Evolutionary conservation across 177 flowering plant genomes (phyloP), one percentile per base, ranked within the genome.

Genomic region (Tripterygium wilfordii): DNA sequence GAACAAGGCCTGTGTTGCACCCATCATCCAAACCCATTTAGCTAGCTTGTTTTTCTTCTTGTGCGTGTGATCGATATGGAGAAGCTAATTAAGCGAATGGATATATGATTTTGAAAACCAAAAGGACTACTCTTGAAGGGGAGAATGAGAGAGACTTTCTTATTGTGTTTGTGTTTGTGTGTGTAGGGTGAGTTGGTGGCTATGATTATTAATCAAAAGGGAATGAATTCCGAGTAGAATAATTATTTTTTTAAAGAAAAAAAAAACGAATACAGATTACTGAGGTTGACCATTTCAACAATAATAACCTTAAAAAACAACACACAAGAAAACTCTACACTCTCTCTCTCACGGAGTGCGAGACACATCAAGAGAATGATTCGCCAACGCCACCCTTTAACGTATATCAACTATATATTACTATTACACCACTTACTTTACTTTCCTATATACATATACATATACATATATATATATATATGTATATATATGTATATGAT

Each of bases 281-380:
- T 60, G 45, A 71, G 77, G 70, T 77, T 80, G 78, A 79, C 80
- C 76, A 77, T 55, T 65, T 49, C 69, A 66, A 49, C 67, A 69
- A n/a, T n/a, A n/a, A n/a, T n/a, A n/a, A n/a, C n/a, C n/a, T n/a
- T n/a, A n/a, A n/a, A n/a, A n/a, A n/a, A n/a, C n/a, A n/a, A n/a
- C n/a, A n/a, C n/a, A 53, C 35, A 45, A 64, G 3, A 6, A 6
- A 35, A 36, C 21, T 42, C 23, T 41, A 49, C 42, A 36, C 57
- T 61, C 45, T 40, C 54, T 49, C 55, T 48, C 56, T 53, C 58
- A 29, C 12, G 33, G 36, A 60, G 73, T 71, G 68, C 68, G 75
- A 41, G 45, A n/a, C 78, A 72, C 70, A 72, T 60, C 68, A 77
- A 75, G 83, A 63, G 79, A 69, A 67, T 78, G 79, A 74, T 67